Percentiles rank a stretch among this genome's conserved stretches.
These are phyloP conservation scores for Synchytrium microbalum DNA, from an alignment of 371 early-diverging fungal species.

Conservation along the genomic window DNA sequence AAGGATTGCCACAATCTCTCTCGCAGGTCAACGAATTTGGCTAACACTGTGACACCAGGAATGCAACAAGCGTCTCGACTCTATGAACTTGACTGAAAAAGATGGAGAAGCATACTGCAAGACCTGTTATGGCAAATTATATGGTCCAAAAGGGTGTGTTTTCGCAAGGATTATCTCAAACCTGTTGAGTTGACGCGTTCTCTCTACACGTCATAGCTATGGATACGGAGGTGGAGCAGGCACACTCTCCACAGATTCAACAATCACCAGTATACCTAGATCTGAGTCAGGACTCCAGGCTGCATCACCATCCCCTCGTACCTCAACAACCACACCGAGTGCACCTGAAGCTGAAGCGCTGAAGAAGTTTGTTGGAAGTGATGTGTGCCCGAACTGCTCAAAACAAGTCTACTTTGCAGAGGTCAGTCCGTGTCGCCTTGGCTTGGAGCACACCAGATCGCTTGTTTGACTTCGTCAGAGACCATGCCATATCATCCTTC, in stretches of 20 bases:
- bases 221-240: slow-evolving; percentile 30
- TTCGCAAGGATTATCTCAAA: no score
- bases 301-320: slow-evolving; percentile 2
- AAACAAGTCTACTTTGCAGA: slow-evolving; percentile 44
- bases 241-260: slow-evolving; percentile 22
- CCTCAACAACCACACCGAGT: slow-evolving; percentile 1
- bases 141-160: slow-evolving; percentile 10
- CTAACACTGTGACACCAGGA: slow-evolving; percentile 12
- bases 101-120: slow-evolving; percentile 41
- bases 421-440: no score
- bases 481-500: no score
- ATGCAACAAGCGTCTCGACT: slow-evolving; percentile 37
- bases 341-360: neutral
- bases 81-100: slow-evolving; percentile 35
- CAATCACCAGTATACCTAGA: slow-evolving; percentile 1
- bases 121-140: slow-evolving; percentile 34
- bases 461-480: no score
- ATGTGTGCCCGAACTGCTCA: slow-evolving; percentile 30
- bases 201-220: slow-evolving; percentile 22
- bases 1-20: neutral
- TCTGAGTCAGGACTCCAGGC: neutral
- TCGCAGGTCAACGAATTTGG: neutral
- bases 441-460: no score
- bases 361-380: slow-evolving; percentile 13
- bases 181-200: no score